Percentiles rank a stretch among this genome's conserved stretches.
Evolutionary conservation across 2,329 filamentous ascomycete genomes (phyloP).

Genomic region (Didymella keratinophila): DNA sequence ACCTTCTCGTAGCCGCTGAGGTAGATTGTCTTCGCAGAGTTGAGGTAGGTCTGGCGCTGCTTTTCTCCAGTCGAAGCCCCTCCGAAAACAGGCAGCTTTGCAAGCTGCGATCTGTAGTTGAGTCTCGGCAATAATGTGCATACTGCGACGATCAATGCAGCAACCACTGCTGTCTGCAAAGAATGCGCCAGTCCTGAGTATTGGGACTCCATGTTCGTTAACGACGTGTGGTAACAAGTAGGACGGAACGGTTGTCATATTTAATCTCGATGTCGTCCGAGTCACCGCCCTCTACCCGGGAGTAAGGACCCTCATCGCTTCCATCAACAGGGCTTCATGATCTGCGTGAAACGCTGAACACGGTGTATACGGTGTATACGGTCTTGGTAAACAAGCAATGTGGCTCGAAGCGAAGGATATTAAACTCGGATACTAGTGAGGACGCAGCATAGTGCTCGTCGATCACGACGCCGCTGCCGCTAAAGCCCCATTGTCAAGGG

Average conservation of each 20-base stretch:
- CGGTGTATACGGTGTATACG: slow-evolving; percentile 20
- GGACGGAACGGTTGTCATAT: background rate
- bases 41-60: slow-evolving; percentile 32
- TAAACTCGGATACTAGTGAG: background rate
- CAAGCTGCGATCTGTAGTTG: slow-evolving; percentile 31
- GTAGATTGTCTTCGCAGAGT: slow-evolving; percentile 38
- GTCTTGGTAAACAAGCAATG: slow-evolving; percentile 18
- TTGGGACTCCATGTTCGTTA: slow-evolving; percentile 30
- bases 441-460: slow-evolving; percentile 16
- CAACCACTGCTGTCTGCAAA: slow-evolving; percentile 35
- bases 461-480: slow-evolving; percentile 14
- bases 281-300: background rate
- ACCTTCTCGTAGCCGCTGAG: slow-evolving; percentile 42
- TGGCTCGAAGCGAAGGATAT: slow-evolving; percentile 12
- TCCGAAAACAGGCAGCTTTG: slow-evolving; percentile 36
- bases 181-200: slow-evolving; percentile 30
- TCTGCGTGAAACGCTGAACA: slow-evolving; percentile 17
- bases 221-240: background rate
- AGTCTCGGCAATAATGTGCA: slow-evolving; percentile 34
- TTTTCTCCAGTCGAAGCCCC: slow-evolving; percentile 26
- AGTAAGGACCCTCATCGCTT: background rate
- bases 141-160: slow-evolving; percentile 35
- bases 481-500: slow-evolving; percentile 4
- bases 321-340: background rate
- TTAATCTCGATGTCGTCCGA: slow-evolving; percentile 1